phyloP scores from a whole-genome alignment of 345 rosid species.

The Microthlaspi erraticum region DNA sequence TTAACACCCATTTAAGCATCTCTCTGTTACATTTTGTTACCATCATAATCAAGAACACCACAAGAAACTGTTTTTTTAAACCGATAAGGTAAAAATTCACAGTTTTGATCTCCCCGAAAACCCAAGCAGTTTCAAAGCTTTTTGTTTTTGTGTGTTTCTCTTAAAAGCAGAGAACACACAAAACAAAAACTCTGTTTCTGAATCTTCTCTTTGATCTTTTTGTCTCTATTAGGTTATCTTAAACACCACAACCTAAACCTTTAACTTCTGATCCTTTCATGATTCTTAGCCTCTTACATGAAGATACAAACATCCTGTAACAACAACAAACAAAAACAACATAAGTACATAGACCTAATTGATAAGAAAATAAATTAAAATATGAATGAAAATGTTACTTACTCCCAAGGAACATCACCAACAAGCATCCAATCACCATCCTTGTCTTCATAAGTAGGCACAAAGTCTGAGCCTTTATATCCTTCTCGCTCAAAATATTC shows the following conservation, averaged over 20 bases:
- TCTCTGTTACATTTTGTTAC: slow-evolving; percentile 34
- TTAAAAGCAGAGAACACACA: slow-evolving; percentile 20
- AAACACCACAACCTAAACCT: slow-evolving; percentile 72
- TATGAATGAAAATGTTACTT: slow-evolving; percentile 24
- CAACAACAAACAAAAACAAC: slow-evolving; percentile 18
- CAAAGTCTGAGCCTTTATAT: slow-evolving; percentile 77
- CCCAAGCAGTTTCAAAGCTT: slow-evolving; percentile 47
- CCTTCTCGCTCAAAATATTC: slow-evolving; percentile 80
- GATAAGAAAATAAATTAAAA: neutral
- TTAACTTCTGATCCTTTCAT: slow-evolving; percentile 93
- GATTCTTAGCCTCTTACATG: slow-evolving; percentile 89
- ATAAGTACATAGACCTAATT: slow-evolving; percentile 9
- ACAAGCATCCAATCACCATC: slow-evolving; percentile 94
- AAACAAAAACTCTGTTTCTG: slow-evolving; percentile 24
- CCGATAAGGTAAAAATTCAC: slow-evolving; percentile 36
- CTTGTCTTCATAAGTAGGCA: slow-evolving; percentile 85
- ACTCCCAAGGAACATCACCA: slow-evolving; percentile 89
- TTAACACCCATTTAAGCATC: slow-evolving; percentile 43
- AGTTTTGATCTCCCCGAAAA: slow-evolving; percentile 46
- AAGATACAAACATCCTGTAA: slow-evolving; percentile 82
- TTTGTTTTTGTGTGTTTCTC: neutral
- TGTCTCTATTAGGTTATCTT: slow-evolving; percentile 22
- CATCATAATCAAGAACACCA: slow-evolving; percentile 40
- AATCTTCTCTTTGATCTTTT: slow-evolving; percentile 34
- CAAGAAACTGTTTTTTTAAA: slow-evolving; percentile 26